Percentiles rank a stretch among this genome's conserved stretches.
These are phyloP conservation scores for Setaria viridis DNA, from an alignment of 202 grass and related monocot genomes.

Conservation along the genomic window DNA sequence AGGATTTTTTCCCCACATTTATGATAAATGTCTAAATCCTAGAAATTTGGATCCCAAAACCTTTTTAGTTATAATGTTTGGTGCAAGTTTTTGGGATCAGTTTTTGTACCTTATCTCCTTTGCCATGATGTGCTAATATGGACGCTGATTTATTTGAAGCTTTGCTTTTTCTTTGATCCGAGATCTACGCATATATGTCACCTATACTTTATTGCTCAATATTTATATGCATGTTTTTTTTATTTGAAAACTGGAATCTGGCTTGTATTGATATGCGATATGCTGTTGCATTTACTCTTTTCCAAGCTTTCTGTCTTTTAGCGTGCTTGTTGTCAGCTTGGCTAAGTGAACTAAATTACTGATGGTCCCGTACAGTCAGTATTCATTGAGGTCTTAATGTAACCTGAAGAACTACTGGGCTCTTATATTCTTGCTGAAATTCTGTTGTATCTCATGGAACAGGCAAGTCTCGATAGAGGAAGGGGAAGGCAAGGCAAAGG, in stretches of 20 bases:
- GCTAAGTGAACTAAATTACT: slow-evolving; percentile 14
- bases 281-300: not conserved
- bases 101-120: not conserved
- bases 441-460: slow-evolving; percentile 46
- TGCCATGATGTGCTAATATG: not conserved
- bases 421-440: slow-evolving; percentile 36
- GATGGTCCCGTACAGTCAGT: not conserved
- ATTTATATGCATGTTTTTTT: not conserved
- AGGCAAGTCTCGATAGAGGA: slow-evolving; percentile 71
- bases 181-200: not conserved
- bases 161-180: not conserved
- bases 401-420: not conserved
- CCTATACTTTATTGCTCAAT: not conserved
- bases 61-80: not conserved
- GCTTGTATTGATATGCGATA: not conserved
- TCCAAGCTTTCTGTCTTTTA: not conserved
- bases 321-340: not conserved
- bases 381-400: not conserved
- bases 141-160: slow-evolving; percentile 5
- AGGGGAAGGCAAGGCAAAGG: slow-evolving; percentile 91
- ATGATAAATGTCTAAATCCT: not conserved
- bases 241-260: not conserved
- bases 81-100: not conserved
- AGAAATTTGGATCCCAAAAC: not conserved
- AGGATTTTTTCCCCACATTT: not conserved